phyloP scores from a whole-genome alignment of 352 stramenopile species.

The Thalassiosira hispida region DNA sequence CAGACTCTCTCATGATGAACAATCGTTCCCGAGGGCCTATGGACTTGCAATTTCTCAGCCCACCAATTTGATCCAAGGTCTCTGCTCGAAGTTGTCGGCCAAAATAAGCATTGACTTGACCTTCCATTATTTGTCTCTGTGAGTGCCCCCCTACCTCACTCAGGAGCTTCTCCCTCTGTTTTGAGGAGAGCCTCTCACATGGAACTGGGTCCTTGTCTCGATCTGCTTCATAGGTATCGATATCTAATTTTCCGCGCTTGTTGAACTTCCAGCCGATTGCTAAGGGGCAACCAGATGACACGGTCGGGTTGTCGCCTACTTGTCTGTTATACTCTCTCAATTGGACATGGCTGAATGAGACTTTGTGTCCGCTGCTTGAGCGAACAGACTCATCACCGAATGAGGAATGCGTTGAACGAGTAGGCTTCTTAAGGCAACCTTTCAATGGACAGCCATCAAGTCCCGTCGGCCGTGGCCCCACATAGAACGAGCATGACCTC shows the following conservation, averaged over 20 bases:
- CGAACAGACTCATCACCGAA: not conserved
- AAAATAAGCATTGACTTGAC: constrained; percentile 27
- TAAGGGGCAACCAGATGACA: constrained; percentile 54
- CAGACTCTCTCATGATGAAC: constrained; percentile 43
- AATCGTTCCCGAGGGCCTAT: constrained; percentile 36
- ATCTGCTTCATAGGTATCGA: constrained; percentile 48
- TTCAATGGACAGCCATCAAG: constrained; percentile 18
- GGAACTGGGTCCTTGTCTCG: not conserved
- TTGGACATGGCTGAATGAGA: constrained; percentile 54
- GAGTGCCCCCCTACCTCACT: constrained; percentile 21
- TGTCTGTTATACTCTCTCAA: constrained; percentile 69
- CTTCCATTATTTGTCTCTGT: constrained; percentile 30
- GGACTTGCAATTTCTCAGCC: constrained; percentile 16
- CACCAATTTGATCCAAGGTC: constrained; percentile 41
- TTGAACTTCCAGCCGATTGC: constrained; percentile 50
- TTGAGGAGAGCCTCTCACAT: constrained; percentile 22
- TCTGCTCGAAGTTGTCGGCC: constrained; percentile 21
- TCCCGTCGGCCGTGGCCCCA: constrained; percentile 5
- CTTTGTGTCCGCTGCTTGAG: not conserved
- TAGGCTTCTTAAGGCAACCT: constrained; percentile 18
- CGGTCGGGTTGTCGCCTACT: constrained; percentile 70
- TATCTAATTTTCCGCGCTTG: constrained; percentile 31
- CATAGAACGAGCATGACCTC: not conserved
- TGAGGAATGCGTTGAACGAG: not conserved
- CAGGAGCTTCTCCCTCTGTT: constrained; percentile 32